Percentiles rank a stretch among this genome's conserved stretches.
Conservation (phyloP, 108 stramenopile genomes). For the Cylindrotheca closterium region DNA sequence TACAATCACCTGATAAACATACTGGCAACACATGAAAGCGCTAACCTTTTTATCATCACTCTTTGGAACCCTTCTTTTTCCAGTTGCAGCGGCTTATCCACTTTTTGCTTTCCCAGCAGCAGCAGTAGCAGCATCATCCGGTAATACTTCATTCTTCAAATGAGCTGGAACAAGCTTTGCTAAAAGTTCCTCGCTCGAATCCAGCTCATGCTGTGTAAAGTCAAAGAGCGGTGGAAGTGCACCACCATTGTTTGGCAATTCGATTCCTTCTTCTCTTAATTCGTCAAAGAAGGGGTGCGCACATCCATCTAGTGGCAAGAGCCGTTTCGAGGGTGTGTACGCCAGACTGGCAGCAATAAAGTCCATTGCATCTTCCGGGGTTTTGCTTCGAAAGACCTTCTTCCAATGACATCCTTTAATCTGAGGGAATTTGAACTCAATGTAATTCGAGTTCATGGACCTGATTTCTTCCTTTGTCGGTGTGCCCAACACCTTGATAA, state of each 20-base stretch:
- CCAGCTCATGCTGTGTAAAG: constrained; percentile 84
- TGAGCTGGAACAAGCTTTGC: constrained; percentile 38
- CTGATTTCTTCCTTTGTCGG: constrained; percentile 96
- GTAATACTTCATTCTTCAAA: background rate
- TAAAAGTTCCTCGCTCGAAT: constrained; percentile 53
- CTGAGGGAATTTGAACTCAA: constrained; percentile 99
- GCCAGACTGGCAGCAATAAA: constrained; percentile 88
- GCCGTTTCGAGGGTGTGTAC: constrained; percentile 88
- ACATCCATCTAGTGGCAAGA: constrained; percentile 91
- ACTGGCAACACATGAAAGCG: too few species aligned
- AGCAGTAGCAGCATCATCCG: too few species aligned
- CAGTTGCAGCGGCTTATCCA: too few species aligned
- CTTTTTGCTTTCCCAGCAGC: background rate
- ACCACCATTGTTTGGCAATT: constrained; percentile 74
- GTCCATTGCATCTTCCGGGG: constrained; percentile 93
- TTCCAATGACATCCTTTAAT: constrained; percentile 97
- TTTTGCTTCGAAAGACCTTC: constrained; percentile 90
- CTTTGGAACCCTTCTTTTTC: too few species aligned
- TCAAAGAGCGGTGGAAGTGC: constrained; percentile 87
- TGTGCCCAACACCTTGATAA: constrained; percentile 98
- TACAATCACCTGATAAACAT: too few species aligned
- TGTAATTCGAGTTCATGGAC: constrained; percentile 97
- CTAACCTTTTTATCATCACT: too few species aligned
- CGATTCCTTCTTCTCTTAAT: constrained; percentile 67
- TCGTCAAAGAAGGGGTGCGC: constrained; percentile 96